phyloP scores from a whole-genome alignment of 163 green algal genomes.

The Coccomyxa subellipsoidea region DNA sequence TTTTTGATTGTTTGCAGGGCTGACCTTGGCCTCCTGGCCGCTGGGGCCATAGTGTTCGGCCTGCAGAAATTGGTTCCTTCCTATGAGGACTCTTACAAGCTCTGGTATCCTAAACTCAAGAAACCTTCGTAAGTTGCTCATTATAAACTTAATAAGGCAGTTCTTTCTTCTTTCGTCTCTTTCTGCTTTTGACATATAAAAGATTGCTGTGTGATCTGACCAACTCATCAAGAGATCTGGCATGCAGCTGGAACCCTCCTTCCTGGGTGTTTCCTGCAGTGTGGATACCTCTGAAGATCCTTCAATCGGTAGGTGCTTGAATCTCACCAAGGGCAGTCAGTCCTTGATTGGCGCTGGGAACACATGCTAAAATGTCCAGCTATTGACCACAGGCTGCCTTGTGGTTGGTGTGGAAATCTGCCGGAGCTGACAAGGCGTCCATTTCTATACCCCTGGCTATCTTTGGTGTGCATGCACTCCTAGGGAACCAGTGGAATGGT shows the following conservation, averaged over 20 bases:
- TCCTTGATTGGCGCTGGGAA: no score
- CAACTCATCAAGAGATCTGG: not conserved
- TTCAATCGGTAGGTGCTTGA: conserved; percentile 21
- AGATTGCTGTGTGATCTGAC: not conserved
- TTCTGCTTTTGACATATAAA: not conserved
- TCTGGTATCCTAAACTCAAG: conserved; percentile 14
- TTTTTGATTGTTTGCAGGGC: conserved; percentile 8
- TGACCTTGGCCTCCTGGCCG: conserved; percentile 17
- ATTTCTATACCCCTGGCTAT: conserved; percentile 36
- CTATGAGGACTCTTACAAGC: not conserved
- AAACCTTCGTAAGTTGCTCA: conserved; percentile 29
- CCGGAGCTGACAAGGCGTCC: not conserved
- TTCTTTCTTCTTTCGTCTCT: no score
- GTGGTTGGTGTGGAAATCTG: conserved; percentile 37
- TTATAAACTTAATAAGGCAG: no score
- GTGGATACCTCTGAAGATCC: conserved; percentile 32
- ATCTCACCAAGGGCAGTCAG: no score
- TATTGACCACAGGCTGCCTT: conserved; percentile 28
- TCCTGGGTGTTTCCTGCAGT: conserved; percentile 51
- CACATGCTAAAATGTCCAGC: no score
- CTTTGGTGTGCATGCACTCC: conserved; percentile 45
- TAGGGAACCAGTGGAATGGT: conserved; percentile 61
- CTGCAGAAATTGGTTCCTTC: conserved; percentile 32
- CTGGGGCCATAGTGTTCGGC: conserved; percentile 36
- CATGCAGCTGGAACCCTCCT: conserved; percentile 39